Evolutionary conservation across 805 yeast genomes (phyloP).

Genomic region (Metschnikowia picachoensis): DNA sequence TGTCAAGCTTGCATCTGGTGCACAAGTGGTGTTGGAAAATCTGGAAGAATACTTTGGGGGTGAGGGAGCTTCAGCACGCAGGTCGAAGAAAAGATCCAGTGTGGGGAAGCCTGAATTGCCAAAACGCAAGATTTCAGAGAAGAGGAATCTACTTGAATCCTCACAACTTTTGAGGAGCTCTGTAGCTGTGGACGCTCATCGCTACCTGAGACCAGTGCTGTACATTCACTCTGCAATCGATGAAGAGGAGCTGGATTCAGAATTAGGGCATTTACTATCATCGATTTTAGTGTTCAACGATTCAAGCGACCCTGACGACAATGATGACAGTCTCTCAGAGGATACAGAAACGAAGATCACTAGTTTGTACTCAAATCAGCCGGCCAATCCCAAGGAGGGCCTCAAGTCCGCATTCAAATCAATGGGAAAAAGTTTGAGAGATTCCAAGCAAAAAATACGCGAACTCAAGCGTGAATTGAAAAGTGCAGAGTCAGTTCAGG

Average conservation of each 20-base stretch:
- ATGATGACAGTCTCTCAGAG: slow-evolving; percentile 17
- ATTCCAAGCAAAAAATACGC: slow-evolving; percentile 61
- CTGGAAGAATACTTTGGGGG: slow-evolving; percentile 82
- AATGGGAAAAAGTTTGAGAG: slow-evolving; percentile 59
- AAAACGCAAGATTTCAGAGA: slow-evolving; percentile 2
- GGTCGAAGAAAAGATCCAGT: slow-evolving; percentile 10
- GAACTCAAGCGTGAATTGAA: slow-evolving; percentile 59
- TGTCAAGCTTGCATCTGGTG: slow-evolving; percentile 81
- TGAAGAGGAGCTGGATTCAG: slow-evolving; percentile 22
- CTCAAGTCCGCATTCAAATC: slow-evolving; percentile 69
- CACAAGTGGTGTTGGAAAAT: slow-evolving; percentile 74
- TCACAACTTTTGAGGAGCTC: slow-evolving; percentile 25
- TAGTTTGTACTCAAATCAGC: slow-evolving; percentile 84
- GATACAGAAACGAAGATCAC: slow-evolving; percentile 40
- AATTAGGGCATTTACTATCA: slow-evolving; percentile 13
- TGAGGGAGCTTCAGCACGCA: slow-evolving; percentile 52
- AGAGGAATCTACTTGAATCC: slow-evolving; percentile 21
- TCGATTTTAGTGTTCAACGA: slow-evolving; percentile 26
- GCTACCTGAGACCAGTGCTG: slow-evolving; percentile 21
- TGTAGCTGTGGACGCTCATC: slow-evolving; percentile 19
- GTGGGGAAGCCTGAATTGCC: background rate
- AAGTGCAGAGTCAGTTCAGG: slow-evolving; percentile 62
- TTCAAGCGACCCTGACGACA: slow-evolving; percentile 17
- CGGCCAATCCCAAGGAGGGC: slow-evolving; percentile 67
- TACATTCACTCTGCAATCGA: slow-evolving; percentile 32